These are phyloP conservation scores for Vairimorpha necatrix DNA, from an alignment of 371 early-diverging fungal genomes.

Conservation along the genomic window DNA sequence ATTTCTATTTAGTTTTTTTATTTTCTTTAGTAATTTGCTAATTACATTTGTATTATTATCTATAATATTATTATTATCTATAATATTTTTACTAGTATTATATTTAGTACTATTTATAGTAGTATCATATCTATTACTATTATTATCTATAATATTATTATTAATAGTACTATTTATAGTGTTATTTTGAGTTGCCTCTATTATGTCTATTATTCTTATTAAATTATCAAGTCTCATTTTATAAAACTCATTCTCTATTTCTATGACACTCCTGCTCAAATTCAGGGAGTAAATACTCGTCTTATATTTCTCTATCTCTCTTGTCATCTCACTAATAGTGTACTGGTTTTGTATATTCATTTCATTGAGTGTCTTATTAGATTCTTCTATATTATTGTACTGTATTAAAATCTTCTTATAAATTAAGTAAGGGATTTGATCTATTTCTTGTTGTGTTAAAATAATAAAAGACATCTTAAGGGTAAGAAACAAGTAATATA, in stretches of 20 bases:
- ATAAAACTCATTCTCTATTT: neutral
- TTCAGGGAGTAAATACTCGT: neutral
- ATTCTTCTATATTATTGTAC: neutral
- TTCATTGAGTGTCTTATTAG: neutral
- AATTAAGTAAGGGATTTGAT: neutral
- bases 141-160: neutral
- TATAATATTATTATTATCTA: too few relatives aligned
- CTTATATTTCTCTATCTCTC: neutral
- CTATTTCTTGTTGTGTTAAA: constrained; percentile 2
- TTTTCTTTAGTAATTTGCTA: neutral
- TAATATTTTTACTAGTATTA: neutral
- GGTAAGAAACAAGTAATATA: neutral
- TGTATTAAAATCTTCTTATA: neutral
- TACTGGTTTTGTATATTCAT: neutral
- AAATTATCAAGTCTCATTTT: neutral
- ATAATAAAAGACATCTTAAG: neutral
- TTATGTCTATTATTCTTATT: neutral
- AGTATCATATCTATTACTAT: neutral
- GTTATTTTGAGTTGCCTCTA: neutral
- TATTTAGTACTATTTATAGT: neutral
- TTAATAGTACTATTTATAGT: neutral
- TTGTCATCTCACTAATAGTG: neutral
- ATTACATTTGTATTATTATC: neutral
- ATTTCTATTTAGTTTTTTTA: neutral
- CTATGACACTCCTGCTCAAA: neutral